Evolutionary conservation across 192 early-diverging fungal genomes (phyloP), one percentile per base, ranked within the genome.

Genomic region (Geranomyces variabilis): DNA sequence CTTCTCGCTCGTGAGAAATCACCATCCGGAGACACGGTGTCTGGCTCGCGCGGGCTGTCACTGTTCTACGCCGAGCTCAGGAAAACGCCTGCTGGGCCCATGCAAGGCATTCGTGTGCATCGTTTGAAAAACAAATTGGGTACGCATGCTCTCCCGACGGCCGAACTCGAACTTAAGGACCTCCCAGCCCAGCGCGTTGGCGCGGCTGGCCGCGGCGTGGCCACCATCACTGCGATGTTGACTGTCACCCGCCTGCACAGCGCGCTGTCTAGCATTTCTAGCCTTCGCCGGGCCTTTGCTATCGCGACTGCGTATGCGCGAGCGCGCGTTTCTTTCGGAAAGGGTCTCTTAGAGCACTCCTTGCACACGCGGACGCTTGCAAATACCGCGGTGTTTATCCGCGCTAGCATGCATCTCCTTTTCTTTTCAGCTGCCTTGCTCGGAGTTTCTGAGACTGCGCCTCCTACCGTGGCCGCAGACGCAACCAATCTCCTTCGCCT

Each of bases 51-150:
- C 22, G 90, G 90, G 14, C 75, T 90, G 19, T 86, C 86, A 17
- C 77, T 91, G 10, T 92, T 86, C 62, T 60, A 87, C 45, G 87
- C 86, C 15, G 71, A 82, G 28, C 78, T 91, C 56, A 69, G 88
- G 28, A 67, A 83, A n/a, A 69, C 76, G 17, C 51, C 51, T 15
- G 66, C 84, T 34, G 88, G 88, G 4, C 74, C 76, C 17, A 72
- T 89, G 47, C 87, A 90, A 13, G 87, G 87, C 22, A 83, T 91
- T 17, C 80, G 81, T n/a, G 83, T 91, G n/a, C 82, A 90, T 41
- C 81, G 88, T 13, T 75, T 89, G 48, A 90, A 90, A 75, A 83
- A 91, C 75, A 92, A 90, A 81, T 79, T 86, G 55, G 89, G 89
- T 36, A 91, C 90, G 28, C 87, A 86, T 49, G 82, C 83, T 12